Conservation (phyloP, 2,329 filamentous ascomycete genomes). For the Fusarium dimerum region DNA sequence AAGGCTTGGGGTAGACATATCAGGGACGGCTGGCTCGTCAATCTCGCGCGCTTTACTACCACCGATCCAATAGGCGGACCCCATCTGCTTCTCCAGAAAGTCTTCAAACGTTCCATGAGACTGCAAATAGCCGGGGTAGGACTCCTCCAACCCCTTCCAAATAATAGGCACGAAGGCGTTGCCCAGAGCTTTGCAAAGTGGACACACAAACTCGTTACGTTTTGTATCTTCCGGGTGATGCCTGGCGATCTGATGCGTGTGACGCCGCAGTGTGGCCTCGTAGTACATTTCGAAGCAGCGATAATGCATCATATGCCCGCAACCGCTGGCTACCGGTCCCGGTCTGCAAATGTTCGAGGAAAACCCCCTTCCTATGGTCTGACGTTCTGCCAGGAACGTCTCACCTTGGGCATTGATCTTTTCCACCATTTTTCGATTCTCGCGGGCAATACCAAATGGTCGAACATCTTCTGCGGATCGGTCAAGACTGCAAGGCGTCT, state of each 20-base stretch:
- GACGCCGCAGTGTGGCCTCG: slow-evolving; percentile 78
- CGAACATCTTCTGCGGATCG: slow-evolving; percentile 78
- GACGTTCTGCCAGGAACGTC: slow-evolving; percentile 71
- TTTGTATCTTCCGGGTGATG: slow-evolving; percentile 84
- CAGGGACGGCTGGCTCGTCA: slow-evolving; percentile 31
- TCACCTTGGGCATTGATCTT: slow-evolving; percentile 75
- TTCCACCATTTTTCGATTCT: slow-evolving; percentile 76
- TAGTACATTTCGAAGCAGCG: slow-evolving; percentile 92
- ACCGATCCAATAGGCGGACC: slow-evolving; percentile 43
- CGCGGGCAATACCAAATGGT: slow-evolving; percentile 87
- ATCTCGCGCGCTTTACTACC: slow-evolving; percentile 40
- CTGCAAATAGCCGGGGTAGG: slow-evolving; percentile 73
- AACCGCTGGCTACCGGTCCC: slow-evolving; percentile 85
- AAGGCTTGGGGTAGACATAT: slow-evolving; percentile 38
- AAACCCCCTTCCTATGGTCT: slow-evolving; percentile 88
- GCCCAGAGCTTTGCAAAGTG: slow-evolving; percentile 92
- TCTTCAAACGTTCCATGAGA: slow-evolving; percentile 62
- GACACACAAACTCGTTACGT: slow-evolving; percentile 90
- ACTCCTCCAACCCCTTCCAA: slow-evolving; percentile 90
- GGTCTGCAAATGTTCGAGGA: slow-evolving; percentile 64
- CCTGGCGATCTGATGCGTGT: slow-evolving; percentile 88
- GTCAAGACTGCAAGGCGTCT: slow-evolving; percentile 80
- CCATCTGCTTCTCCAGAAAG: slow-evolving; percentile 66
- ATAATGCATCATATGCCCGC: slow-evolving; percentile 98
- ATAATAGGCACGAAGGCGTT: slow-evolving; percentile 94